Evolutionary conservation across 352 stramenopile genomes (phyloP), one percentile per base, ranked within the genome.

Genomic region (Phytophthora agathidicida): DNA sequence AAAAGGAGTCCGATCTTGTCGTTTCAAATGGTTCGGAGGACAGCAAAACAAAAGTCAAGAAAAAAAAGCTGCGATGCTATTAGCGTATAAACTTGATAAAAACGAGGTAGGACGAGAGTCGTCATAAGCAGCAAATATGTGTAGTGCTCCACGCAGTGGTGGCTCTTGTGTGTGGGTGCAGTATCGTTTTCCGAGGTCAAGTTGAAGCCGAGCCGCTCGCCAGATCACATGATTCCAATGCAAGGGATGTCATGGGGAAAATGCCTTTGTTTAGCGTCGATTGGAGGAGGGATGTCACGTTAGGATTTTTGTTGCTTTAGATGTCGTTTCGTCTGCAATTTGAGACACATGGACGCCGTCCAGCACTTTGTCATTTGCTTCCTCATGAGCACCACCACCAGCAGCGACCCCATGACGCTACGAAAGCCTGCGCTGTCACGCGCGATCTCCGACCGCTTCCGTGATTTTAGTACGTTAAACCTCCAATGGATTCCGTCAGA

Each of bases 401-500:
- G n/a, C 10, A 49, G 7, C 26, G 14, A 60, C 23, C 19, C 45
- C 5, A 28, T 45, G 9, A 43, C 31, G n/a, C 16, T 27, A 17
- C 28, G n/a, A 14, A 59, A 42, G 22, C 49, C 56, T 19, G 43
- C 57, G 19, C 60, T 73, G 20, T 63, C 53, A 4, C 65, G 59
- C 28, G 52, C 52, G 17, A 73, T 73, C 33, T 70, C 59, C 11
- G 65, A 67, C 32, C 60, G 24, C 35, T 73, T 73, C 28, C 44
- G 32, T 35, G 44, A 59, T 28, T 73, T 73, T 9, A 48, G 65
- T 73, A 57, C 23, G 47, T 24, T 33, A 7, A 11, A 28, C n/a
- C 3, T n/a, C n/a, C 7, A 41, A 8, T 17, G 13, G 3, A 10
- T 11, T n/a, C n/a, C 23, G n/a, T 36, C 9, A 19, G 14, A 20